Percentiles rank a stretch among this genome's conserved stretches.
Conservation (phyloP, 192 early-diverging fungal genomes). For the Backusella westeae region DNA sequence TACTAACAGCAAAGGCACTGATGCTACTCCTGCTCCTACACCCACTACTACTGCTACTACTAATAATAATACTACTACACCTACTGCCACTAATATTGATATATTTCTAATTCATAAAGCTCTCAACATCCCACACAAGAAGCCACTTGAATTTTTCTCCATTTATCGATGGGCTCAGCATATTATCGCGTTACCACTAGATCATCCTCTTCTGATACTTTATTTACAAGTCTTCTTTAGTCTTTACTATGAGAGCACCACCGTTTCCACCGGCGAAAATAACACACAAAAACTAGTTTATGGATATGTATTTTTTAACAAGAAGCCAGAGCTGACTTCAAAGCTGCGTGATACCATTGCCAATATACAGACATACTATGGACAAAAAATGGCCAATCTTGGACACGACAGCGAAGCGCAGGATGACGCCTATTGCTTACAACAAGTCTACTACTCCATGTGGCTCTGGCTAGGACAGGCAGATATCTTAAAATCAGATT, state of each 20-base stretch:
- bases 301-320: slow-evolving; percentile 40
- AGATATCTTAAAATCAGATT: slow-evolving; percentile 20
- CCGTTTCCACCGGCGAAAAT: background rate
- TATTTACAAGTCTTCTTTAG: slow-evolving; percentile 52
- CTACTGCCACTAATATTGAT: background rate
- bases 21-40: background rate
- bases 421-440: slow-evolving; percentile 25
- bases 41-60: background rate
- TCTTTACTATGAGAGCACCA: slow-evolving; percentile 42
- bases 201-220: slow-evolving; percentile 41
- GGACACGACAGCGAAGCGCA: background rate
- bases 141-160: slow-evolving; percentile 43
- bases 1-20: background rate
- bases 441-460: slow-evolving; percentile 45
- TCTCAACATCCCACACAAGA: slow-evolving; percentile 28
- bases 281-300: slow-evolving; percentile 20
- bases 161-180: slow-evolving; percentile 54
- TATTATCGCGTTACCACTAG: slow-evolving; percentile 37
- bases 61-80: background rate
- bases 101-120: slow-evolving; percentile 29
- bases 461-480: slow-evolving; percentile 47
- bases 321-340: slow-evolving; percentile 30
- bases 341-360: slow-evolving; percentile 41
- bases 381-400: slow-evolving; percentile 18
- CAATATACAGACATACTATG: slow-evolving; percentile 36